These are phyloP conservation scores for Phoenix dactylifera DNA, from an alignment of 176 grass and related monocot genomes.

Conservation along the genomic window DNA sequence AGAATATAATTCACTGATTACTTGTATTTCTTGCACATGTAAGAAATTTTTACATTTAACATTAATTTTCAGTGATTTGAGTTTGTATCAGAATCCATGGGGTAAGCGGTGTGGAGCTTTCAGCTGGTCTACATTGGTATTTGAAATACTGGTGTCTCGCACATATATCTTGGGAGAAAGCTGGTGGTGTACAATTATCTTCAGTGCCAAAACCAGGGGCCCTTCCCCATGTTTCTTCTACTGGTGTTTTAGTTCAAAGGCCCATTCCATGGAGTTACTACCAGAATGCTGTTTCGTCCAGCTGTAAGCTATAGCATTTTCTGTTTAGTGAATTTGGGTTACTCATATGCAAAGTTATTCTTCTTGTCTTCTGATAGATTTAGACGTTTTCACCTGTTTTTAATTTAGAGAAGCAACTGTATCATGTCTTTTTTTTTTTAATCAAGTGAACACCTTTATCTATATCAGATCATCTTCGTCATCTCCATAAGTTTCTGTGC, in stretches of 20 bases:
- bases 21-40: no score
- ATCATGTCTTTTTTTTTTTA: no score
- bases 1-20: no score
- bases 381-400: no score
- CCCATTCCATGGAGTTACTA: constrained; percentile 68
- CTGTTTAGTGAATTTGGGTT: not conserved
- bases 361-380: no score
- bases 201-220: constrained; percentile 38
- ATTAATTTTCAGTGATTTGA: not conserved
- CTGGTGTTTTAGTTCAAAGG: constrained; percentile 47
- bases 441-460: no score
- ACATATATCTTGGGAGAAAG: constrained; percentile 68
- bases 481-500: no score
- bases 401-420: no score
- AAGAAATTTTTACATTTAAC: no score
- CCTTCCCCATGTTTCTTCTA: constrained; percentile 45
- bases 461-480: no score
- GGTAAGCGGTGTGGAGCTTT: constrained; percentile 54
- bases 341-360: no score
- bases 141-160: constrained; percentile 44
- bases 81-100: constrained; percentile 45
- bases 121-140: constrained; percentile 67
- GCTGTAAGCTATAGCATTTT: constrained; percentile 39
- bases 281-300: constrained; percentile 73
- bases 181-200: constrained; percentile 47